phyloP scores from a whole-genome alignment of 192 early-diverging fungal genomes.

The Coemansia sp. region DNA sequence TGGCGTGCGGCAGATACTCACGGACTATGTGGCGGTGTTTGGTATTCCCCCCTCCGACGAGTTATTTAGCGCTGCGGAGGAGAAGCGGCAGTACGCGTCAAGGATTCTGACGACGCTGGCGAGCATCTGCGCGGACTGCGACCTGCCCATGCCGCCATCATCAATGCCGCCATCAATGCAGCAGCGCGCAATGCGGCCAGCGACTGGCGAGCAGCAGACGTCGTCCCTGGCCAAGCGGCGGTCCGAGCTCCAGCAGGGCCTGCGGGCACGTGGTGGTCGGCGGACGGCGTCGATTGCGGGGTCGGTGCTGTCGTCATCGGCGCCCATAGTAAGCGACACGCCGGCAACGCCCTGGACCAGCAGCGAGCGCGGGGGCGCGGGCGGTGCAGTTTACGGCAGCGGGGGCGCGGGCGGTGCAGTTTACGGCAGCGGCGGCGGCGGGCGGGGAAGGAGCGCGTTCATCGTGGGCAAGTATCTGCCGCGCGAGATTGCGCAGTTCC shows the following conservation, averaged over 20 bases:
- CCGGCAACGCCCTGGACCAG: constrained; percentile 14
- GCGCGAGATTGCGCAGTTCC: constrained; percentile 33
- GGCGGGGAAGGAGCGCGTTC: constrained; percentile 22
- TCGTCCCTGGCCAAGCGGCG: constrained; percentile 7
- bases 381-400: too few relatives aligned
- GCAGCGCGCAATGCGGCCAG: background rate
- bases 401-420: too few relatives aligned
- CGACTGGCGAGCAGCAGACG: background rate
- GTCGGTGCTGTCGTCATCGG: constrained; percentile 28
- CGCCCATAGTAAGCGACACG: background rate
- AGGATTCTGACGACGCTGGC: constrained; percentile 40
- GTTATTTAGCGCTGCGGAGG: too few relatives aligned
- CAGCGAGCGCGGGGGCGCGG: background rate
- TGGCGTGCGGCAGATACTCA: constrained; percentile 19
- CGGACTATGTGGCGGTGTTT: constrained; percentile 34
- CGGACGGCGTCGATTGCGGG: constrained; percentile 49
- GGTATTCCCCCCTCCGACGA: constrained; percentile 19
- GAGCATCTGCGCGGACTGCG: constrained; percentile 42
- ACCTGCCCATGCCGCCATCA: constrained; percentile 26
- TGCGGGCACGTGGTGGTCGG: constrained; percentile 20
- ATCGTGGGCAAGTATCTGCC: constrained; percentile 48
- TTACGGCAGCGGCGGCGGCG: background rate
- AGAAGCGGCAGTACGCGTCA: constrained; percentile 19
- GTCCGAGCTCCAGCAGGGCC: constrained; percentile 10
- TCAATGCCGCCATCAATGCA: constrained; percentile 3